Evolutionary conservation across 495 filamentous ascomycete genomes (phyloP).

Genomic region (Pseudotulostoma volvatum): DNA sequence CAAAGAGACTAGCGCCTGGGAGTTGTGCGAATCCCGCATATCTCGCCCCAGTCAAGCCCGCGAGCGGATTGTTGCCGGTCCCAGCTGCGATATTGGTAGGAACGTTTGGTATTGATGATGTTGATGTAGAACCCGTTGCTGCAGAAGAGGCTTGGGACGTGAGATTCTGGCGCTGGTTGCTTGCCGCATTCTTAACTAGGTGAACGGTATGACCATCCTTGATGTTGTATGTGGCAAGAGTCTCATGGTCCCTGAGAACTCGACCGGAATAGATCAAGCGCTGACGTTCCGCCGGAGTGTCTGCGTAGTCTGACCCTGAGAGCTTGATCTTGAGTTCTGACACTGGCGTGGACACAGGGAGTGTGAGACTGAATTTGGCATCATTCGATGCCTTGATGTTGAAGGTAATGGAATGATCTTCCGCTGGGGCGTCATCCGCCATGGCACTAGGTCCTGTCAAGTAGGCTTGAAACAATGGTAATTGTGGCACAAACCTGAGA

Average conservation of each 20-base stretch:
- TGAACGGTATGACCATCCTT: slow-evolving; percentile 93
- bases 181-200: slow-evolving; percentile 85
- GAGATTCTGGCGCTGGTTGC: slow-evolving; percentile 58
- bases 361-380: slow-evolving; percentile 63
- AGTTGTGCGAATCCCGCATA: slow-evolving; percentile 87
- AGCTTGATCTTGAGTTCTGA: slow-evolving; percentile 82
- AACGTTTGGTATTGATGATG: slow-evolving; percentile 40
- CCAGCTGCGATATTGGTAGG: slow-evolving; percentile 86
- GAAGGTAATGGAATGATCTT: slow-evolving; percentile 62
- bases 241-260: slow-evolving; percentile 86
- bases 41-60: slow-evolving; percentile 80
- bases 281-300: slow-evolving; percentile 71
- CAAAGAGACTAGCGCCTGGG: slow-evolving; percentile 79
- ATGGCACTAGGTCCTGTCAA: slow-evolving; percentile 21
- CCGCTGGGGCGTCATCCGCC: slow-evolving; percentile 31
- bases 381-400: slow-evolving; percentile 85
- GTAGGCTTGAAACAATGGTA: no score
- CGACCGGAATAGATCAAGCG: slow-evolving; percentile 94
- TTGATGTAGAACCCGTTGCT: slow-evolving; percentile 34
- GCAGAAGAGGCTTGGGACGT: slow-evolving; percentile 33
- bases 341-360: slow-evolving; percentile 60
- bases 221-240: slow-evolving; percentile 75
- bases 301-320: slow-evolving; percentile 58
- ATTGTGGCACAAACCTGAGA: no score
- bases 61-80: slow-evolving; percentile 78